phyloP scores from a whole-genome alignment of 2,329 filamentous ascomycete species.

The Diaporthe sp. region DNA sequence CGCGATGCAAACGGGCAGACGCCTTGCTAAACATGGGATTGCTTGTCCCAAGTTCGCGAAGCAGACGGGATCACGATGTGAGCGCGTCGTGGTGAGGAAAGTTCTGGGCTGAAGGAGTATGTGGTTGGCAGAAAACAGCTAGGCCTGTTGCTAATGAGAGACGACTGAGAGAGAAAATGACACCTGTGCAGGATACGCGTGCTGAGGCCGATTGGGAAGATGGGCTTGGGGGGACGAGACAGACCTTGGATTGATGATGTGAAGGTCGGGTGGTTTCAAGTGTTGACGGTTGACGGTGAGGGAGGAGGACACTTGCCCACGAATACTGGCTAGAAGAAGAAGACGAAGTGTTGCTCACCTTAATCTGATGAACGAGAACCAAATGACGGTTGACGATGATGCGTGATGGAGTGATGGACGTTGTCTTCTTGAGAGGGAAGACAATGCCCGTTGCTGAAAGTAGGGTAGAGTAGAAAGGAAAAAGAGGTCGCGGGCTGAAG shows the following conservation, averaged over 20 bases:
- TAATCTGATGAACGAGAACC: not conserved
- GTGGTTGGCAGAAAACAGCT: not conserved
- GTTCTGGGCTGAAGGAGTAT: not conserved
- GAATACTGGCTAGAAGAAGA: not conserved
- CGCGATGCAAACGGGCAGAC: not conserved
- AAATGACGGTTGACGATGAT: not conserved
- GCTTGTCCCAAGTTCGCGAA: not conserved
- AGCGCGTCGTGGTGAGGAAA: not conserved
- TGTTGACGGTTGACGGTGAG: not conserved
- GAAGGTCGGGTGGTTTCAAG: not conserved
- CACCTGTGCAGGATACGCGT: not conserved
- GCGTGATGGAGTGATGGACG: not conserved
- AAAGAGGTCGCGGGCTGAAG: not conserved
- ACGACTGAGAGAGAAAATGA: not conserved
- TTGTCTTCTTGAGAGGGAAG: not conserved
- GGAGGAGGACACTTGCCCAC: not conserved
- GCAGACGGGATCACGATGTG: not conserved
- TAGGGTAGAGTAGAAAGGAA: not conserved
- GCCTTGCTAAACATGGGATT: not conserved
- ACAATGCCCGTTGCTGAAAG: not conserved
- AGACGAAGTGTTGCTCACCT: conserved; percentile 19
- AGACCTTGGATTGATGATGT: not conserved
- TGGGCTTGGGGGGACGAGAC: not conserved
- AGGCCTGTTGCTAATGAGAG: not conserved
- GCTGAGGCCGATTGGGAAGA: not conserved